Evolutionary conservation across 140 eudicot genomes (phyloP).

Genomic region (Erigeron philadelphicus): DNA sequence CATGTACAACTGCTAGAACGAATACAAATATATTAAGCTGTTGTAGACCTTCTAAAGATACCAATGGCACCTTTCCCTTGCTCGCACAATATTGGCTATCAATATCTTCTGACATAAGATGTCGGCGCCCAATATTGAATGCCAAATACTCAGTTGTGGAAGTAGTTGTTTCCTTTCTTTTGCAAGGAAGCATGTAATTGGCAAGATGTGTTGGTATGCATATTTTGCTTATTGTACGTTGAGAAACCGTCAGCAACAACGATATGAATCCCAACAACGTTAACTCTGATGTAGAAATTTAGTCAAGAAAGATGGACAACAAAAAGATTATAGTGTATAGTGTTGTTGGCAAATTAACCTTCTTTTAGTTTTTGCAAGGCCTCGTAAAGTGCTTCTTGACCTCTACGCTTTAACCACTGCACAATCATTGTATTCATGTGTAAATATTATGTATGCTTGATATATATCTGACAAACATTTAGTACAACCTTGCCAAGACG

Average conservation of each 20-base stretch:
- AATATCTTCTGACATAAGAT: conserved; percentile 45
- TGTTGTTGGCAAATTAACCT: conserved; percentile 38
- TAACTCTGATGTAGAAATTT: conserved; percentile 41
- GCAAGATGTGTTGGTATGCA: conserved; percentile 71
- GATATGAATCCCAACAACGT: conserved; percentile 94
- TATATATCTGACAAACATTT: not conserved
- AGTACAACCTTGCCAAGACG: conserved; percentile 66
- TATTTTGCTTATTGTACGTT: conserved; percentile 52
- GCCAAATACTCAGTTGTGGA: conserved; percentile 16
- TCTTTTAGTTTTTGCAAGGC: conserved; percentile 75
- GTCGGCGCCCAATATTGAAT: conserved; percentile 24
- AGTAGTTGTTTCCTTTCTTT: conserved; percentile 18
- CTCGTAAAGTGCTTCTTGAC: conserved; percentile 51
- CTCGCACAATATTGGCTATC: conserved; percentile 34
- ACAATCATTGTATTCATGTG: not conserved
- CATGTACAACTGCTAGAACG: conserved; percentile 78
- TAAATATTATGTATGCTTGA: no score
- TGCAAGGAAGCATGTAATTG: conserved; percentile 80
- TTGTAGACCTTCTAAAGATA: conserved; percentile 81
- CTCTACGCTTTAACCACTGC: conserved; percentile 51
- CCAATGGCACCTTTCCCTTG: conserved; percentile 54
- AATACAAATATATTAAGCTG: conserved; percentile 87
- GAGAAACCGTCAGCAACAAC: conserved; percentile 68
- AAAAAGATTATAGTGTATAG: not conserved
- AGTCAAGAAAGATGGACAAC: not conserved